Evolutionary conservation across 495 filamentous ascomycete species (phyloP).

Genomic region (Lasiosphaeria miniovina): DNA sequence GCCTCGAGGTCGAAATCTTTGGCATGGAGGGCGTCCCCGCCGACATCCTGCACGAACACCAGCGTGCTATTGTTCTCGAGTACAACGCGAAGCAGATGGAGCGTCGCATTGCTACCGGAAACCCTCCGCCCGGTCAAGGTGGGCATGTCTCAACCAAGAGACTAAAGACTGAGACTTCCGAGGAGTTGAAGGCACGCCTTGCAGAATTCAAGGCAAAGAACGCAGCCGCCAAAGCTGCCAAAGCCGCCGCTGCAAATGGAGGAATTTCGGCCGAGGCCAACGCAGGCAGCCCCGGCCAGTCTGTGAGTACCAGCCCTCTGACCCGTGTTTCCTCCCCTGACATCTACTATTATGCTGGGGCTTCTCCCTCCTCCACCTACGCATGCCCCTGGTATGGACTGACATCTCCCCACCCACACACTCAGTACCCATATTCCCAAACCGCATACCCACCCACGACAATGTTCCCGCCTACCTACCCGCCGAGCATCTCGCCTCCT

Average conservation of each 20-base stretch:
- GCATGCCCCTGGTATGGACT: slow-evolving; percentile 9
- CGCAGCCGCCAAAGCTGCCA: slow-evolving; percentile 58
- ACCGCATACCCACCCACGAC: slow-evolving; percentile 32
- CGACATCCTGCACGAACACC: slow-evolving; percentile 75
- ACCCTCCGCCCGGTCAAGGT: slow-evolving; percentile 62
- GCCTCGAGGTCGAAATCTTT: slow-evolving; percentile 91
- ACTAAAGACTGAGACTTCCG: slow-evolving; percentile 70
- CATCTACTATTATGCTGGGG: background rate
- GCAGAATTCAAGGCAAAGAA: slow-evolving; percentile 74
- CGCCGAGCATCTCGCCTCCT: slow-evolving; percentile 26
- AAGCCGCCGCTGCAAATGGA: slow-evolving; percentile 38
- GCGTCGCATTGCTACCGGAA: slow-evolving; percentile 76
- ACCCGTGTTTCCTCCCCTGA: slow-evolving; percentile 26
- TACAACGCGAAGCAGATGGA: slow-evolving; percentile 84
- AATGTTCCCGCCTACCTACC: slow-evolving; percentile 37
- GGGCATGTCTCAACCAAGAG: slow-evolving; percentile 64
- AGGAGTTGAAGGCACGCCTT: slow-evolving; percentile 77
- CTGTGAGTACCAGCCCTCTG: slow-evolving; percentile 49
- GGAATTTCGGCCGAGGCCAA: slow-evolving; percentile 47
- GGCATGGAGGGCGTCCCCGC: slow-evolving; percentile 97
- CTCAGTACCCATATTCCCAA: slow-evolving; percentile 37
- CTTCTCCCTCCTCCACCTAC: background rate
- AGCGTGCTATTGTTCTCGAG: slow-evolving; percentile 75
- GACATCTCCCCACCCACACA: slow-evolving; percentile 43
- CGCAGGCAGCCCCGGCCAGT: slow-evolving; percentile 53